Evolutionary conservation across 345 rosid species (phyloP), one percentile per base, ranked within the genome.

Genomic region (Sonneratia alba): DNA sequence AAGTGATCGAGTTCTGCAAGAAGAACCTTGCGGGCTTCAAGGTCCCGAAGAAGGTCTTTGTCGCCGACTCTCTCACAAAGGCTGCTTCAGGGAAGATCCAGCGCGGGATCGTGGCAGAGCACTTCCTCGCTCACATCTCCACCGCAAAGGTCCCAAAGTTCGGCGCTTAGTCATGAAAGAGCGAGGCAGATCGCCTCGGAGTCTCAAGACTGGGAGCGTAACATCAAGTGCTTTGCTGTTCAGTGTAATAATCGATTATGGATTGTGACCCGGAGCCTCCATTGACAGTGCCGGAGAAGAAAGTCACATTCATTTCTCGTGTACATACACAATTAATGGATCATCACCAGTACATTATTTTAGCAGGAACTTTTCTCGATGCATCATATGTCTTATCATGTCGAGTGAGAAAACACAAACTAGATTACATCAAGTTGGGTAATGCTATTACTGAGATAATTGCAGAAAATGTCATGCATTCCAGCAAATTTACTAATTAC

Each of bases 11-110:
- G 42, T 85, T 80, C 72, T 88, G 97, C 82, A 89, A 80, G 87
- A 91, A 79, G 84, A 91, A 90, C 70, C 82, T 94, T 1, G 96
- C 97, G 36, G 74, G 85, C 72, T 94, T 94, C 88, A 91, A 94
- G 82, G 91, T 85, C 42, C 91, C 95, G 0, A 89, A 89, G 84
- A 89, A 77, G 75, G 90, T 84, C 5, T 89, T 87, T 83, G 47
- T 86, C 71, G 71, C 95, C 0, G 85, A 83, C 53, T 77, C 82
- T 0, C 45, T 89, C 45, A 91, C 90, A 0, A 86, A 87, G 66
- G 84, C 95, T 1, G 91, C 91, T 3, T 80, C 84, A 0, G 91
- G 90, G 51, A 89, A 89, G 79, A 81, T 89, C 74, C 95, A 87
- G 76, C 83, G 91, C n/a, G 75, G 88, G 79, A 76, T 86, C 45